Evolutionary conservation across 2,329 filamentous ascomycete genomes (phyloP).

Genomic region (Botryotinia globosa): DNA sequence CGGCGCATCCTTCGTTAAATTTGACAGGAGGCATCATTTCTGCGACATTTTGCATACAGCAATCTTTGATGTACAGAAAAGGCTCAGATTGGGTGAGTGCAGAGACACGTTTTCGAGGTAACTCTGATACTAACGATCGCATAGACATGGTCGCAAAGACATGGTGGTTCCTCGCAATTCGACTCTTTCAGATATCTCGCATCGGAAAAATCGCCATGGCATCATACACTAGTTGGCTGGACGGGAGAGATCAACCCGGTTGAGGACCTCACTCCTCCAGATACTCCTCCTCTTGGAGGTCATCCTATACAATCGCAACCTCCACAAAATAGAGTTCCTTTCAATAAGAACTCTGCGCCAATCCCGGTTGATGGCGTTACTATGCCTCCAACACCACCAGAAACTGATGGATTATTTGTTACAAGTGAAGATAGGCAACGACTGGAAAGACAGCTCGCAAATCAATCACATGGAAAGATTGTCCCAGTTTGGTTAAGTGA

Average conservation of each 20-base stretch:
- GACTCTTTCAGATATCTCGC: constrained; percentile 87
- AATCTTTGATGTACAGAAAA: constrained; percentile 57
- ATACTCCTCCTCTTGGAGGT: constrained; percentile 49
- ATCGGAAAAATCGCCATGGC: constrained; percentile 80
- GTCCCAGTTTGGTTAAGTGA: constrained; percentile 88
- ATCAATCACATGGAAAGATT: constrained; percentile 73
- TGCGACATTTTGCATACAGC: constrained; percentile 61
- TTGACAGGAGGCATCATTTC: constrained; percentile 66
- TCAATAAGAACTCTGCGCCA: constrained; percentile 76
- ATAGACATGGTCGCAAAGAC: constrained; percentile 71
- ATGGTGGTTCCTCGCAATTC: constrained; percentile 87
- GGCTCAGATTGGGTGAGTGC: constrained; percentile 59
- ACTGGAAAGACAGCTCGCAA: constrained; percentile 70
- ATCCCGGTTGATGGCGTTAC: constrained; percentile 66
- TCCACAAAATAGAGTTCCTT: constrained; percentile 41
- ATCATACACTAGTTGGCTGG: constrained; percentile 91
- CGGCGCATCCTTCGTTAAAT: constrained; percentile 54
- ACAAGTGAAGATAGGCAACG: constrained; percentile 65
- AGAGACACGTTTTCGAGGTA: neutral
- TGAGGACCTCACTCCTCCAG: constrained; percentile 47
- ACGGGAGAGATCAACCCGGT: constrained; percentile 76
- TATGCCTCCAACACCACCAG: constrained; percentile 54
- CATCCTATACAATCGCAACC: constrained; percentile 41
- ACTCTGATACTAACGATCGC: constrained; percentile 25
- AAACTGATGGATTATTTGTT: constrained; percentile 68